Percentiles rank a stretch among this genome's conserved stretches.
These are phyloP conservation scores for Populus pruinosa DNA, from an alignment of 345 rosid species.

Conservation along the genomic window DNA sequence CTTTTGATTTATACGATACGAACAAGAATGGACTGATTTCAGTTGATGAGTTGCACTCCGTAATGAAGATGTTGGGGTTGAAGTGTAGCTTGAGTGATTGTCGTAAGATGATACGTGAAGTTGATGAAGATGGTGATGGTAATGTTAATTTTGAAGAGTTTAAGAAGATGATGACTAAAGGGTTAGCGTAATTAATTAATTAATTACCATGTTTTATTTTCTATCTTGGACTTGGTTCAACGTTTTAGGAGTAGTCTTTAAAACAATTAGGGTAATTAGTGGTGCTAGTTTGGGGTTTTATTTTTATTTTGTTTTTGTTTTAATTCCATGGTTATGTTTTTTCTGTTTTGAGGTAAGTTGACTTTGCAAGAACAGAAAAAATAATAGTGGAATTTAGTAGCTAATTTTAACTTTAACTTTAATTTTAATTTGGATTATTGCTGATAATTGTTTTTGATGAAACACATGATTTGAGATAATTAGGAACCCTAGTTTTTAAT, in stretches of 20 bases:
- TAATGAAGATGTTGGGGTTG: slow-evolving; percentile 76
- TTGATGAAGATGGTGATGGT: slow-evolving; percentile 89
- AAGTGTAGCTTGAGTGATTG: slow-evolving; percentile 66
- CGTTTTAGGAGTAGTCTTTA: background rate
- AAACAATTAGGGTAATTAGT: background rate
- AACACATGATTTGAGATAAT: background rate
- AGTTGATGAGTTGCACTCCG: slow-evolving; percentile 63
- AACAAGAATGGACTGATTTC: slow-evolving; percentile 85
- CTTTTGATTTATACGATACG: slow-evolving; percentile 78
- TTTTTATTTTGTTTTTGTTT: background rate
- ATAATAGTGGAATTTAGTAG: background rate
- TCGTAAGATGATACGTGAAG: slow-evolving; percentile 74
- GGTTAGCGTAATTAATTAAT: slow-evolving; percentile 2
- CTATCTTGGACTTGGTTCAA: background rate
- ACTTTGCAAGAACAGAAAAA: background rate
- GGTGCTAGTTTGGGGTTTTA: background rate
- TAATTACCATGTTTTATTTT: background rate
- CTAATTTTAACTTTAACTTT: background rate
- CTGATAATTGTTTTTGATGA: background rate
- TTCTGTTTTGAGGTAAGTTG: background rate
- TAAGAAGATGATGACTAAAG: slow-evolving; percentile 72
- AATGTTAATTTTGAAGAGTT: slow-evolving; percentile 92
- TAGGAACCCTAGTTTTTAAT: background rate
- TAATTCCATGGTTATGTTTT: background rate
- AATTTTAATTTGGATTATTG: background rate